Conservation (phyloP, 441 rosid species). For the Jatropha multifida region DNA sequence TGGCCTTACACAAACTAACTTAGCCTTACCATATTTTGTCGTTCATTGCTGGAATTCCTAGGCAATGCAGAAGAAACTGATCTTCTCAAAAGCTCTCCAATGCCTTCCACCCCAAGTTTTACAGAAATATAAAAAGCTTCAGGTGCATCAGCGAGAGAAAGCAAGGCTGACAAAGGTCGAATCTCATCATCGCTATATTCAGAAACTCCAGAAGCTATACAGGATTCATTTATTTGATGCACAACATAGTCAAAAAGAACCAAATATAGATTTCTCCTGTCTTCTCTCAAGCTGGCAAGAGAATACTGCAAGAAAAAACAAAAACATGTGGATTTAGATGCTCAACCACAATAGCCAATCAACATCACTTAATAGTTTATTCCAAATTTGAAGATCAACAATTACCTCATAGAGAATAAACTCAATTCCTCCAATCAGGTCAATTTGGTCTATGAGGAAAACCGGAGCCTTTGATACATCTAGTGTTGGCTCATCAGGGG, state of each 20-base stretch:
- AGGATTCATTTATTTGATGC: constrained; percentile 86
- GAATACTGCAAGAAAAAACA: constrained; percentile 69
- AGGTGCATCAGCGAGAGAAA: constrained; percentile 89
- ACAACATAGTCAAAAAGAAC: constrained; percentile 88
- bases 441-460: constrained; percentile 84
- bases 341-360: neutral
- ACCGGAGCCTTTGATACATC: constrained; percentile 42
- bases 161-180: constrained; percentile 80
- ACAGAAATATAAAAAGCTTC: constrained; percentile 97
- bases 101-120: constrained; percentile 96
- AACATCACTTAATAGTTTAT: neutral
- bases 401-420: constrained; percentile 86
- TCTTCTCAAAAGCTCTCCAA: constrained; percentile 92
- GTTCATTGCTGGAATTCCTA: constrained; percentile 81
- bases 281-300: constrained; percentile 80
- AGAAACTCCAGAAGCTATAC: constrained; percentile 73
- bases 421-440: constrained; percentile 95
- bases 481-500: constrained; percentile 52
- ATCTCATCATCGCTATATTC: constrained; percentile 90
- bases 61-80: constrained; percentile 77
- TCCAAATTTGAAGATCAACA: neutral
- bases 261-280: constrained; percentile 84
- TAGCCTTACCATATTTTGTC: constrained; percentile 69
- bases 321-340: neutral
- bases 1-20: neutral